phyloP scores from a whole-genome alignment of 495 filamentous ascomycete genomes.

The Rusavskia elegans region DNA sequence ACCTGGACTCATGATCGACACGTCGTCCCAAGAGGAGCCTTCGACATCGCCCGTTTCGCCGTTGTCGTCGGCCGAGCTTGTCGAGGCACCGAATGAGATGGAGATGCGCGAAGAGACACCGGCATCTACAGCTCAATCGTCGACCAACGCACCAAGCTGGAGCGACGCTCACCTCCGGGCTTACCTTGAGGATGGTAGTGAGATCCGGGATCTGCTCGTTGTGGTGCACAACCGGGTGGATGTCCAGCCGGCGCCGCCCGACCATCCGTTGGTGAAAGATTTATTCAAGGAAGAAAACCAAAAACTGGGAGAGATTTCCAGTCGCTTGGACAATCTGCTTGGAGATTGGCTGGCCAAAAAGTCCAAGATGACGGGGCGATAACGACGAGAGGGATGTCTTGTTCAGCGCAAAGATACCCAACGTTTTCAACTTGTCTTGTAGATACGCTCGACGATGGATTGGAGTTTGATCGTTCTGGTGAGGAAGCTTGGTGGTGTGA shows the following conservation, averaged over 20 bases:
- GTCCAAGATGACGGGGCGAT: neutral
- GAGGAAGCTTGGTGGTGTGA: neutral
- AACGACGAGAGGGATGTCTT: neutral
- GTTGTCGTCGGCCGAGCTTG: conserved; percentile 44
- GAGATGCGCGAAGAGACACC: conserved; percentile 19
- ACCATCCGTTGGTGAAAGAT: conserved; percentile 68
- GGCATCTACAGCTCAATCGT: conserved; percentile 26
- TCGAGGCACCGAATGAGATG: conserved; percentile 25
- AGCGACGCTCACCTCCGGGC: conserved; percentile 68
- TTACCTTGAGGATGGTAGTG: conserved; percentile 84
- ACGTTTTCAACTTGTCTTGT: neutral
- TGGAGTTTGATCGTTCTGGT: neutral
- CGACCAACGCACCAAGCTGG: conserved; percentile 40
- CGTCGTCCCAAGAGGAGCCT: conserved; percentile 45
- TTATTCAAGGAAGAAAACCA: conserved; percentile 77
- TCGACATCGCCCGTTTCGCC: conserved; percentile 45
- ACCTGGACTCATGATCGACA: conserved; percentile 47
- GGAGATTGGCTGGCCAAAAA: conserved; percentile 65
- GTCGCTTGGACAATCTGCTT: conserved; percentile 71
- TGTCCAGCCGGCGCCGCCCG: conserved; percentile 53
- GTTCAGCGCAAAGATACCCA: neutral
- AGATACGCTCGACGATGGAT: neutral
- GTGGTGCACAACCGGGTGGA: conserved; percentile 84
- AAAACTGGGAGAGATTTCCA: conserved; percentile 65
- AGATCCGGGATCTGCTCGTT: conserved; percentile 77